Evolutionary conservation across 148 eudicot genomes (phyloP), one percentile per base, ranked within the genome.

Genomic region (Chenopodium berlandieri): DNA sequence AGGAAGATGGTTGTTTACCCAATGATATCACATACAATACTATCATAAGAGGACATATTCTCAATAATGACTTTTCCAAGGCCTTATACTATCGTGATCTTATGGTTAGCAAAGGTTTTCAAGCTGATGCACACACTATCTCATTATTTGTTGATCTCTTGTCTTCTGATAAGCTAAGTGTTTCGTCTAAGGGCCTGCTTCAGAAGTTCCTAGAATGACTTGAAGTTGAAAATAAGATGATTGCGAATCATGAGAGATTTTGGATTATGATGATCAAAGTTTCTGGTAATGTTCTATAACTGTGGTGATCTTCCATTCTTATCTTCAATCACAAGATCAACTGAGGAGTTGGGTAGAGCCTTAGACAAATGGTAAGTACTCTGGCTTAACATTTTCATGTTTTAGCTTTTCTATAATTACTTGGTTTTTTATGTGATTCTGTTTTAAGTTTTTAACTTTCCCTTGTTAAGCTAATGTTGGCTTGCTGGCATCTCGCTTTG

Each of bases 11-110:
- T 6, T 73, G 67, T 19, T 7, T 77, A 7, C 80, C 80, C 2
- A 17, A 76, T 34, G 17, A 44, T 17, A 12, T 2, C 10, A 56
- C 76, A 25, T 76, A 69, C 54, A 82, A 76, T 82, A 82, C 62
- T 4, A 19, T 82, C 2, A 56, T 82, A 1, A 34, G 60, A 66
- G 75, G 60, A 5, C 16, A 0, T 54, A 54, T 54, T 13, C 60
- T 13, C 60, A 54, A 16, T 12, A 16, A 54, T 54, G 60, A 54
- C 60, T 54, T 54, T 4, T 16, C 17, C 14, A 54, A 54, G 17
- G 60, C 20, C 5, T 54, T 54, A 12, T 16, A 13, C 60, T 54
- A 54, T 54, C 60, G 60, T 13, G 60, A 54, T 12, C 60, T 54
- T 54, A 54, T 54, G 60, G 20, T 54, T 54, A 54, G 60, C 60